Evolutionary conservation across 345 rosid species (phyloP).

Genomic region (Firmiana major): DNA sequence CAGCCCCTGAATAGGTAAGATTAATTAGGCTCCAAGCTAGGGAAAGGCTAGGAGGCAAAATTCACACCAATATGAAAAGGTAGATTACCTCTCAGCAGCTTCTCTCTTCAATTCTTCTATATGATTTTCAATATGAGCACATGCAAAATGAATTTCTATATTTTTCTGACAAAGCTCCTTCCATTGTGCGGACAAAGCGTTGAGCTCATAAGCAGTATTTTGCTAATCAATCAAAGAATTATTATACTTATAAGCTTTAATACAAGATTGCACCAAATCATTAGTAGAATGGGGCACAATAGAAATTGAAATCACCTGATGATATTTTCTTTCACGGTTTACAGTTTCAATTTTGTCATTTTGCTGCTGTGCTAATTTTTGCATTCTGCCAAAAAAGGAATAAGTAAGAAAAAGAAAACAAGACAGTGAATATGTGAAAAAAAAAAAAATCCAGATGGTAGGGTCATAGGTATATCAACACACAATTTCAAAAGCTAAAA

Average conservation of each 20-base stretch:
- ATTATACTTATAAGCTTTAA: conserved; percentile 14
- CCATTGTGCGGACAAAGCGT: conserved; percentile 88
- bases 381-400: conserved; percentile 46
- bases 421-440: not conserved
- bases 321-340: conserved; percentile 88
- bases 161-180: conserved; percentile 83
- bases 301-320: conserved; percentile 60
- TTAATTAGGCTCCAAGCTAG: conserved; percentile 19
- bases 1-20: conserved; percentile 52
- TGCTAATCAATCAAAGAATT: conserved; percentile 46
- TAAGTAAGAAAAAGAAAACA: not conserved
- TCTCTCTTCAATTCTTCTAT: conserved; percentile 60
- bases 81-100: conserved; percentile 65
- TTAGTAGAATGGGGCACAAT: not conserved
- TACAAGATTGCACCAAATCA: not conserved
- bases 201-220: conserved; percentile 84
- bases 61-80: not conserved
- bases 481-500: not conserved
- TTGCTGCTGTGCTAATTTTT: conserved; percentile 71
- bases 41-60: conserved; percentile 6
- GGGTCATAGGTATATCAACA: not conserved
- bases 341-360: conserved; percentile 84
- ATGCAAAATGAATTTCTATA: conserved; percentile 80
- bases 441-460: not conserved
- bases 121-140: conserved; percentile 56